These are phyloP conservation scores for Eucalyptus cladocalyx DNA, from an alignment of 345 rosid species.

Conservation along the genomic window DNA sequence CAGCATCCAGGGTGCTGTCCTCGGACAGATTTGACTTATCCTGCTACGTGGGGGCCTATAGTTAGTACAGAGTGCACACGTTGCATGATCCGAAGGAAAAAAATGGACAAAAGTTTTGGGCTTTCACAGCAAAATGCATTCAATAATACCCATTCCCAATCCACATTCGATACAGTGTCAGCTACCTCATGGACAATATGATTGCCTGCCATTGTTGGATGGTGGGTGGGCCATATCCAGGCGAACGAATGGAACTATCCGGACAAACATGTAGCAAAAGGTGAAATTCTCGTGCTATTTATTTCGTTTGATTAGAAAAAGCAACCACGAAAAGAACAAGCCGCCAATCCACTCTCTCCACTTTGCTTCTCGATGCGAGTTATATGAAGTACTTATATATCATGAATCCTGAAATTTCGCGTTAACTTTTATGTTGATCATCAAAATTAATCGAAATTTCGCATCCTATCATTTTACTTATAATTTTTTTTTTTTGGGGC, in stretches of 20 bases:
- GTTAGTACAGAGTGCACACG: background rate
- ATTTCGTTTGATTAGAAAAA: background rate
- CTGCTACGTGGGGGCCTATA: background rate
- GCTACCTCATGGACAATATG: background rate
- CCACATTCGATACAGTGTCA: background rate
- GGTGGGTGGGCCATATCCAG: background rate
- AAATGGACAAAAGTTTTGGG: background rate
- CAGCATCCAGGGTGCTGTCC: background rate
- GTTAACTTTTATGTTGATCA: rapidly evolving
- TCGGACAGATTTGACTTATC: background rate
- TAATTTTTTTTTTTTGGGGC: no score
- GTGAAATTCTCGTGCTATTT: background rate
- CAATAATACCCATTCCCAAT: background rate
- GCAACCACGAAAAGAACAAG: background rate
- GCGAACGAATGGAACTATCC: background rate
- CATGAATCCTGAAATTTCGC: background rate
- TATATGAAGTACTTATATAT: no score
- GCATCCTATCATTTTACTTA: rapidly evolving
- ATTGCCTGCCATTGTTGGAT: background rate
- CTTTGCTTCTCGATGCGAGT: background rate
- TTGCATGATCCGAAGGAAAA: background rate
- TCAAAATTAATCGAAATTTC: background rate
- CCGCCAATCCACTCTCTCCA: background rate
- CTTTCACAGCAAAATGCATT: background rate
- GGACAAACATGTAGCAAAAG: background rate